phyloP scores from a whole-genome alignment of 192 early-diverging fungal species.

The Linnemannia exigua region DNA sequence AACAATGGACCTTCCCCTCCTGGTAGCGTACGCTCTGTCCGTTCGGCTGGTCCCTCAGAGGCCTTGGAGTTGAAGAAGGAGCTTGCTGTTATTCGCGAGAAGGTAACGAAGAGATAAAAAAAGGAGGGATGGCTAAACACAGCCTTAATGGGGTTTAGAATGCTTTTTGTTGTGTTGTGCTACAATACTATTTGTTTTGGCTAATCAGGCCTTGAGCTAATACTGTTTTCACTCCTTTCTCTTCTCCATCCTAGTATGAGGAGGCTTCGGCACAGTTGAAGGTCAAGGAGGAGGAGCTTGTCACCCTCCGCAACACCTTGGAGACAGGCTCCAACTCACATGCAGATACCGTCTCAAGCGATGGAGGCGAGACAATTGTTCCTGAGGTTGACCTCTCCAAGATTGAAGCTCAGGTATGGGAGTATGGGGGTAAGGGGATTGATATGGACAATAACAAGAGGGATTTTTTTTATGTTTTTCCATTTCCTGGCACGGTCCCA shows the following conservation, averaged over 20 bases:
- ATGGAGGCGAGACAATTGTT: conserved; percentile 53
- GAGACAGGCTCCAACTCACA: conserved; percentile 39
- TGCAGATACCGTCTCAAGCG: conserved; percentile 52
- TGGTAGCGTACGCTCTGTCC: conserved; percentile 45
- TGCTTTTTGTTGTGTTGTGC: not conserved
- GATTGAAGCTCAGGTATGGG: conserved; percentile 52
- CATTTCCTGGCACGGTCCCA: not conserved
- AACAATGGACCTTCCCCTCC: conserved; percentile 22
- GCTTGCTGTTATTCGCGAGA: conserved; percentile 38
- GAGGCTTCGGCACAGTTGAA: conserved; percentile 37
- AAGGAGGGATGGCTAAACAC: not conserved
- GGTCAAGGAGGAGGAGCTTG: conserved; percentile 46
- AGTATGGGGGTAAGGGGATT: not conserved
- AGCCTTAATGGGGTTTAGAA: not conserved
- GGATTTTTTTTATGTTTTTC: conserved; percentile 15
- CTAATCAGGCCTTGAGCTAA: conserved; percentile 11
- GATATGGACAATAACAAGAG: not conserved
- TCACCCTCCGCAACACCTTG: conserved; percentile 24
- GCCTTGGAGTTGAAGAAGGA: conserved; percentile 51
- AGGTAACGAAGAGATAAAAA: conserved; percentile 14
- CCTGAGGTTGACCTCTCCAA: conserved; percentile 54
- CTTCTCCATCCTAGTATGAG: conserved; percentile 26
- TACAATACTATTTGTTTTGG: not conserved
- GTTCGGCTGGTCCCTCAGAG: conserved; percentile 42
- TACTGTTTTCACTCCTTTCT: not conserved